These are phyloP conservation scores for Tephrocybe rancida DNA, from an alignment of 768 basidiomycete genomes.

Conservation along the genomic window DNA sequence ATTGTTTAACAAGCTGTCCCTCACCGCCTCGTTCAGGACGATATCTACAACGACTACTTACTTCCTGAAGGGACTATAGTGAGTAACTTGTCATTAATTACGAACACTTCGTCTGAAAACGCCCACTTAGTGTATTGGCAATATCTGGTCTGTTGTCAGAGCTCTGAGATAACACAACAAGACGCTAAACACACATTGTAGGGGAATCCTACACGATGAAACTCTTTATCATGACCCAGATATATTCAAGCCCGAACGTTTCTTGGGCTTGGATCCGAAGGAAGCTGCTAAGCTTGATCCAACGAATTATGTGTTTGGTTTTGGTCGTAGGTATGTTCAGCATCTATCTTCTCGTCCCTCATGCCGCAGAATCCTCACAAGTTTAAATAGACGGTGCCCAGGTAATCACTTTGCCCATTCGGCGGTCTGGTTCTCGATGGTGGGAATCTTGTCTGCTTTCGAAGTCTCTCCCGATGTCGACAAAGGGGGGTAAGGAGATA, in stretches of 20 bases:
- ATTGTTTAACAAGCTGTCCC: conserved; percentile 13
- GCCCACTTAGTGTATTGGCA: conserved; percentile 15
- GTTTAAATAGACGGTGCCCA: conserved; percentile 15
- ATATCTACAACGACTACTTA: conserved; percentile 16
- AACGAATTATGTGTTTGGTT: conserved; percentile 17
- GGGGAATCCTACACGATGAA: conserved; percentile 20
- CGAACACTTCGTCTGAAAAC: background rate
- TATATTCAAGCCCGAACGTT: conserved; percentile 16
- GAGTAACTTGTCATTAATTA: background rate
- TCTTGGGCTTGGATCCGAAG: conserved; percentile 8
- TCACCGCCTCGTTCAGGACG: conserved; percentile 18
- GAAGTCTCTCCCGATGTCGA: conserved; percentile 17
- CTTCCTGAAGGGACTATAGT: conserved; percentile 19
- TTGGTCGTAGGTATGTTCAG: conserved; percentile 14
- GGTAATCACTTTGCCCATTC: conserved; percentile 20
- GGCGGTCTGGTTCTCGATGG: conserved; percentile 20
- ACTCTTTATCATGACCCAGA: conserved; percentile 10
- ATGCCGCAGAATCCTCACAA: background rate
- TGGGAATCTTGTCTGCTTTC: conserved; percentile 12
- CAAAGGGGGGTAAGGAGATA: conserved; percentile 16
- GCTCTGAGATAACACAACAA: background rate
- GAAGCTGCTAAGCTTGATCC: conserved; percentile 15
- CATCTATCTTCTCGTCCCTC: background rate
- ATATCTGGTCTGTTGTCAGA: conserved; percentile 13
- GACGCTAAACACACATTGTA: background rate